Conservation (phyloP, 768 basidiomycete species). For the Lactarius hengduanensis region DNA sequence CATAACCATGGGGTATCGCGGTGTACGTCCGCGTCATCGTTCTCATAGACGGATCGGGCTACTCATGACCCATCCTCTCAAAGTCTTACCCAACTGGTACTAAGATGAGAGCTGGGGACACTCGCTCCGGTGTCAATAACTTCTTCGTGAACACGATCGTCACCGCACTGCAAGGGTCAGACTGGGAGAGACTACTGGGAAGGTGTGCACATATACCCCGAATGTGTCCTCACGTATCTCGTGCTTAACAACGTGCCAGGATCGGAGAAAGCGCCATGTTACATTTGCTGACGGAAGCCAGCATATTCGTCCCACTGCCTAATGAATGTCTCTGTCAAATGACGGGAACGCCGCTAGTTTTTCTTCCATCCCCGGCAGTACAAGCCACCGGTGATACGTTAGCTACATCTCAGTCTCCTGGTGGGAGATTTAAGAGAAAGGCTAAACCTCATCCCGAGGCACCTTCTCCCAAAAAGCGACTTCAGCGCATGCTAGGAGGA, state of each 20-base stretch:
- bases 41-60: not conserved
- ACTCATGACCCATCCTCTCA: constrained; percentile 5
- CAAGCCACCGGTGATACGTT: not conserved
- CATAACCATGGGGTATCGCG: constrained; percentile 63
- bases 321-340: constrained; percentile 87
- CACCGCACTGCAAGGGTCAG: constrained; percentile 57
- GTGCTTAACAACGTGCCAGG: constrained; percentile 41
- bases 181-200: constrained; percentile 65
- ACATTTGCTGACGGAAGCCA: constrained; percentile 73
- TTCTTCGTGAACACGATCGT: constrained; percentile 73
- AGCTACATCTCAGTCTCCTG: not conserved
- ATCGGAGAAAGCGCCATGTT: constrained; percentile 76
- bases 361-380: constrained; percentile 36
- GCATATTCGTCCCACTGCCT: constrained; percentile 71
- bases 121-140: constrained; percentile 50
- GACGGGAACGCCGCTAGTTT: constrained; percentile 66
- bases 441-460: constrained; percentile 14
- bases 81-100: constrained; percentile 27
- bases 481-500: not conserved
- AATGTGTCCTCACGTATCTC: not conserved
- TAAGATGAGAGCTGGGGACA: constrained; percentile 38
- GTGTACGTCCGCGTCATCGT: constrained; percentile 40
- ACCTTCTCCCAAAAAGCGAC: constrained; percentile 12
- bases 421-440: constrained; percentile 19
- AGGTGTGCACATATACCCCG: constrained; percentile 43